phyloP scores from a whole-genome alignment of 164 flowering plant species.

The Macadamia integrifolia region DNA sequence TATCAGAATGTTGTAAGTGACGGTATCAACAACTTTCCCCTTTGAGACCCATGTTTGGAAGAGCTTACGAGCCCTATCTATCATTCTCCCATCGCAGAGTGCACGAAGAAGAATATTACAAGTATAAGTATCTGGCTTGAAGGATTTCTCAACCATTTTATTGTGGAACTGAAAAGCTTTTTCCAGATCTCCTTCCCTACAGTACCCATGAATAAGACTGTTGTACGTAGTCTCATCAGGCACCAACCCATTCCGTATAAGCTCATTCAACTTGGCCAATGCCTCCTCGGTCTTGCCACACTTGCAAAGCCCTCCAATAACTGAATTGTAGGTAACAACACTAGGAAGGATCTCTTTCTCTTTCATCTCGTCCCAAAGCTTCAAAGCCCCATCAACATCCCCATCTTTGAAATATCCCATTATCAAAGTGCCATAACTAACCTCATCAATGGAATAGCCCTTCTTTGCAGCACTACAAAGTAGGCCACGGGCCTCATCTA shows the following conservation, averaged over 20 bases:
- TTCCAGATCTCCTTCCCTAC: conserved; percentile 62
- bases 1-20: conserved; percentile 69
- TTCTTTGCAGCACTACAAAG: conserved; percentile 36
- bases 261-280: conserved; percentile 55
- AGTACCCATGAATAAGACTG: conserved; percentile 68
- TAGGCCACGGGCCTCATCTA: conserved; percentile 51
- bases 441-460: conserved; percentile 69
- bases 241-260: conserved; percentile 51
- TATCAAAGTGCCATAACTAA: conserved; percentile 78
- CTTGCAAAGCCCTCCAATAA: conserved; percentile 72
- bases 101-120: conserved; percentile 77
- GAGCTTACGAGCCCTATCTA: conserved; percentile 76
- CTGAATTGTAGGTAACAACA: conserved; percentile 51
- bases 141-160: conserved; percentile 64
- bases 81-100: conserved; percentile 57
- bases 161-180: conserved; percentile 77
- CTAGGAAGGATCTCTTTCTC: conserved; percentile 54
- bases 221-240: conserved; percentile 81
- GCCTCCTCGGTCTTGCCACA: conserved; percentile 53
- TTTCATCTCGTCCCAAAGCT: conserved; percentile 82
- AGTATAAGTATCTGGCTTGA: conserved; percentile 64
- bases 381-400: conserved; percentile 46
- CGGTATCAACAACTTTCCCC: conserved; percentile 56
- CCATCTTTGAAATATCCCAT: conserved; percentile 50
- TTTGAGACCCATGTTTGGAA: conserved; percentile 55